Conservation (phyloP, 208 protist species). For the Acanthamoeba healyi region DNA sequence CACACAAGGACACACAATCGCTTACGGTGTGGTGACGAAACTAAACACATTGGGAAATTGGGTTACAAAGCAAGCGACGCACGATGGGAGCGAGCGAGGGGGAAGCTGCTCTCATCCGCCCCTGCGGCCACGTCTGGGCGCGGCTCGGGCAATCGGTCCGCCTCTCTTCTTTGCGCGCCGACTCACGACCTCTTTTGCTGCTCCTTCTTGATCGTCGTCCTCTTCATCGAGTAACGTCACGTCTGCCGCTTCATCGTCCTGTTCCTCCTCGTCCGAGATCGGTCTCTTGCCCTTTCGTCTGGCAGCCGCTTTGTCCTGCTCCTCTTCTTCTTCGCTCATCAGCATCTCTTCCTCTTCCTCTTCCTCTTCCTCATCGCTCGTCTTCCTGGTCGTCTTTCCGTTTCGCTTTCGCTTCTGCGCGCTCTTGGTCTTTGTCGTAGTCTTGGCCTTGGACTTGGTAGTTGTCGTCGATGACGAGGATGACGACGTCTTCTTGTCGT, state of each 20-base stretch:
- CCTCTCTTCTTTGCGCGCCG: not conserved
- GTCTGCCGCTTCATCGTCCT: not conserved
- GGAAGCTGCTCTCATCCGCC: no score
- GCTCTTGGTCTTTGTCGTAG: not conserved
- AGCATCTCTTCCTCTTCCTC: constrained; percentile 56
- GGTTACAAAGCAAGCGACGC: no score
- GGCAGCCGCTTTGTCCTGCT: not conserved
- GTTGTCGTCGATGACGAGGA: no score
- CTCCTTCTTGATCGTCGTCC: not conserved
- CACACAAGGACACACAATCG: no score
- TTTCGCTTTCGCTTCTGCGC: constrained; percentile 50
- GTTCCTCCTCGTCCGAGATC: not conserved
- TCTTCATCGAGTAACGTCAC: not conserved
- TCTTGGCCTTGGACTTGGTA: not conserved
- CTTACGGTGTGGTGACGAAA: no score
- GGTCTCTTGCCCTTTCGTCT: not conserved
- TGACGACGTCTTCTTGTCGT: not conserved
- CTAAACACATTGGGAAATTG: no score
- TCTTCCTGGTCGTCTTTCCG: constrained; percentile 28
- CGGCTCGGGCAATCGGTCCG: not conserved
- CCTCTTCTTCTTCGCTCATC: not conserved
- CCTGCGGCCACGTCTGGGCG: not conserved
- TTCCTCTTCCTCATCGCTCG: constrained; percentile 14
- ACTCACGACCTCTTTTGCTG: no score
- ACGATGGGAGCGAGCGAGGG: no score